Conservation (phyloP, 75 land plant species). For the Selaginella moellendorffii region DNA sequence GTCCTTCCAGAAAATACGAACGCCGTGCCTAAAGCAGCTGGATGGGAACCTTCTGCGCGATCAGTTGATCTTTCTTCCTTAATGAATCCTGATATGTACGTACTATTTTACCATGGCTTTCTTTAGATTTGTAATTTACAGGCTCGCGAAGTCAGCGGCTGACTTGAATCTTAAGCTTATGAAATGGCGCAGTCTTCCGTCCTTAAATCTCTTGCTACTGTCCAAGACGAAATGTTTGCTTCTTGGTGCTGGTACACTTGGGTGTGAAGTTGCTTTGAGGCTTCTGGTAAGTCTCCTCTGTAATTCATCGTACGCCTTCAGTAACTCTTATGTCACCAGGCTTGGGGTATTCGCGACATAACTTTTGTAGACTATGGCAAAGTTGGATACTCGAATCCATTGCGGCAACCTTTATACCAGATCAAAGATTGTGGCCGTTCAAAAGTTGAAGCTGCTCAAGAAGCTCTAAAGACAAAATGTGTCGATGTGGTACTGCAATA, state of each 20-base stretch:
- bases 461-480: constrained; percentile 56
- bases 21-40: neutral
- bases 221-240: constrained; percentile 68
- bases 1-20: neutral
- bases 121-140: constrained; percentile 19
- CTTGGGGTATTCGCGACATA: constrained; percentile 92
- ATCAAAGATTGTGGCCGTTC: constrained; percentile 76
- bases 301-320: neutral
- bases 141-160: constrained; percentile 80
- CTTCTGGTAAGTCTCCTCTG: constrained; percentile 56
- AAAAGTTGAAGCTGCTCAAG: constrained; percentile 77
- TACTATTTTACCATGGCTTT: neutral
- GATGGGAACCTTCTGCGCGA: neutral
- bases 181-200: constrained; percentile 88
- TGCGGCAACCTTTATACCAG: constrained; percentile 78
- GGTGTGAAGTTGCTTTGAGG: constrained; percentile 91
- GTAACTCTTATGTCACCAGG: constrained; percentile 28
- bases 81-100: neutral
- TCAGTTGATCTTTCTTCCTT: neutral
- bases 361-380: constrained; percentile 77
- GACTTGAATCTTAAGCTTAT: constrained; percentile 92
- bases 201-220: constrained; percentile 43
- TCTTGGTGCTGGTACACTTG: constrained; percentile 98
- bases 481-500: constrained; percentile 69
- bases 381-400: constrained; percentile 92